These are phyloP conservation scores for Curvularia eragrostidis DNA, from an alignment of 2,329 filamentous ascomycete species.

Conservation along the genomic window DNA sequence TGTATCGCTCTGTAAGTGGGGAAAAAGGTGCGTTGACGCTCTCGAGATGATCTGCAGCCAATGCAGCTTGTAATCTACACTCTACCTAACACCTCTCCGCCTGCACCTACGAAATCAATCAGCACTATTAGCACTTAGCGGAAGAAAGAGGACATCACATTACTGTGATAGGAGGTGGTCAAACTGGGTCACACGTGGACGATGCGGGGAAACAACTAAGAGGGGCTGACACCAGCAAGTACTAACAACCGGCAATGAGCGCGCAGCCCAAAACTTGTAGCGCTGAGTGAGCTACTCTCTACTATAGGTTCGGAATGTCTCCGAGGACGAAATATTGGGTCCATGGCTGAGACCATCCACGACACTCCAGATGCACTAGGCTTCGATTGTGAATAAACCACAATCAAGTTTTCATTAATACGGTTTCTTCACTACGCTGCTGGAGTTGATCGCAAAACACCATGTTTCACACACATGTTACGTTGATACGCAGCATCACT, in stretches of 20 bases:
- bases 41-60: neutral
- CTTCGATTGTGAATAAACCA: too few species aligned
- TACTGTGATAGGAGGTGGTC: too few species aligned
- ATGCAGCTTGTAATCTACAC: constrained; percentile 24
- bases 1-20: neutral
- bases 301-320: neutral
- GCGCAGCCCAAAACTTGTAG: neutral
- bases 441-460: neutral
- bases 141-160: neutral
- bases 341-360: neutral
- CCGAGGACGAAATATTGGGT: neutral
- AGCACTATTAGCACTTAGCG: neutral
- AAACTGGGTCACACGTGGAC: too few species aligned
- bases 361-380: neutral
- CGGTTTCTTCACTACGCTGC: neutral
- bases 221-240: neutral
- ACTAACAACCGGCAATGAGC: neutral
- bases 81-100: constrained; percentile 25
- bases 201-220: too few species aligned
- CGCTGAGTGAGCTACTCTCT: neutral
- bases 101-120: constrained; percentile 8
- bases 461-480: neutral
- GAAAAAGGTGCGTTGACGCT: constrained; percentile 15
- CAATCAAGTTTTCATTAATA: neutral
- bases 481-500: too few species aligned